Conservation (phyloP, 164 flowering plant genomes). For the Tetracentron sinense region DNA sequence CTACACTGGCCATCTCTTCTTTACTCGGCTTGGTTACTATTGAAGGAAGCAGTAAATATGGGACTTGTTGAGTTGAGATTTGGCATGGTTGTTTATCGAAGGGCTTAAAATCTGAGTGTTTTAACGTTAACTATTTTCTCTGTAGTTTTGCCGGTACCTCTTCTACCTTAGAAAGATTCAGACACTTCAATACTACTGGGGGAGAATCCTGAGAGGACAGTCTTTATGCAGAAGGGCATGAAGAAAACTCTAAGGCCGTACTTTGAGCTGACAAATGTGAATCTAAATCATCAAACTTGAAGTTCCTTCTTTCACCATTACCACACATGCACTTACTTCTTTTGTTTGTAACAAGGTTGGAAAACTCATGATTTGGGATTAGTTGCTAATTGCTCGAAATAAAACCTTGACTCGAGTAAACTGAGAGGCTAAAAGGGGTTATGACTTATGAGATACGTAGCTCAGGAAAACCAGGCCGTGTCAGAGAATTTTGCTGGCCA, state of each 20-base stretch:
- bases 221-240: slow-evolving; percentile 97
- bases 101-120: not conserved
- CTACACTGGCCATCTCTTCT: no score
- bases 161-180: slow-evolving; percentile 73
- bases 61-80: not conserved
- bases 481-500: no score
- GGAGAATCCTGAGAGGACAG: slow-evolving; percentile 95
- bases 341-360: not conserved
- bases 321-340: not conserved
- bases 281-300: slow-evolving; percentile 18
- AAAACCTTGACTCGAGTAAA: no score
- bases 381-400: no score
- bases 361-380: not conserved
- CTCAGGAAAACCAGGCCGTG: no score
- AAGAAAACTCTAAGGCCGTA: slow-evolving; percentile 90
- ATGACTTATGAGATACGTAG: no score
- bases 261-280: slow-evolving; percentile 95
- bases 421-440: no score
- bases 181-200: slow-evolving; percentile 77
- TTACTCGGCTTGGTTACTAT: not conserved
- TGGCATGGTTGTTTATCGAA: not conserved
- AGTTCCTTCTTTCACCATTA: not conserved
- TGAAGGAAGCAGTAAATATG: not conserved
- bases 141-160: slow-evolving; percentile 85
- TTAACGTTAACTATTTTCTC: no score